These are phyloP conservation scores for Aspergillus nomiae DNA, from an alignment of 2,329 filamentous ascomycete species.

Conservation along the genomic window DNA sequence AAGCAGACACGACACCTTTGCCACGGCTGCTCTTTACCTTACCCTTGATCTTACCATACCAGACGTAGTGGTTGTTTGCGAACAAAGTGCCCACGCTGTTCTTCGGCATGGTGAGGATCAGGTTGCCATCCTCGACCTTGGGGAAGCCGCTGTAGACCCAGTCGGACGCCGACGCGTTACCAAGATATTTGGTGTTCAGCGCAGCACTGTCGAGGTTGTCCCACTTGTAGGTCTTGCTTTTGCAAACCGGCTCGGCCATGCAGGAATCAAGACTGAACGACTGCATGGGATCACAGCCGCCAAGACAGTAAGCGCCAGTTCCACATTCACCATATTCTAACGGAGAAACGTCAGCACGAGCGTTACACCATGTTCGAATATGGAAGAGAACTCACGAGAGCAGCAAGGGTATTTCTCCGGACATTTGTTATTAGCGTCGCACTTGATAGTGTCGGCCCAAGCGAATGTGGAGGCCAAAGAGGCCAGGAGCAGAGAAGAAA, in stretches of 20 bases:
- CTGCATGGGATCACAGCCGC: constrained; percentile 86
- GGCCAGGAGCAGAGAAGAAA: constrained; percentile 35
- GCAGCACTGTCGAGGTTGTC: constrained; percentile 68
- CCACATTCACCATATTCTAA: constrained; percentile 91
- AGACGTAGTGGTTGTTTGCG: constrained; percentile 83
- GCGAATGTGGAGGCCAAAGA: constrained; percentile 36
- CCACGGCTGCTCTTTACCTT: constrained; percentile 82
- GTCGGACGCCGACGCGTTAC: constrained; percentile 75
- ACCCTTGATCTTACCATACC: constrained; percentile 93
- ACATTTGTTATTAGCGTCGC: constrained; percentile 60
- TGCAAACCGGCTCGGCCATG: constrained; percentile 79
- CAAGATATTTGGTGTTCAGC: constrained; percentile 79
- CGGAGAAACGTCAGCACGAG: constrained; percentile 15
- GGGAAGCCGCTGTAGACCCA: constrained; percentile 87
- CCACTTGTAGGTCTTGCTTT: constrained; percentile 73
- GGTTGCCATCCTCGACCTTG: constrained; percentile 60
- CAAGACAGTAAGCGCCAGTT: constrained; percentile 90
- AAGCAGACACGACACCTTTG: constrained; percentile 89
- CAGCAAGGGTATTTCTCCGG: constrained; percentile 75
- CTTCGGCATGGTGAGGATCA: constrained; percentile 86
- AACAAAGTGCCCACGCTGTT: constrained; percentile 85
- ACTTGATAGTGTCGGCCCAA: constrained; percentile 32
- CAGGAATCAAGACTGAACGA: constrained; percentile 84
- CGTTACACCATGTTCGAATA: neutral
- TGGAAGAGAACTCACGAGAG: constrained; percentile 64